These are phyloP conservation scores for Marchantia polymorpha DNA, from an alignment of 225 moss, liverwort and hornwort species.

Conservation along the genomic window DNA sequence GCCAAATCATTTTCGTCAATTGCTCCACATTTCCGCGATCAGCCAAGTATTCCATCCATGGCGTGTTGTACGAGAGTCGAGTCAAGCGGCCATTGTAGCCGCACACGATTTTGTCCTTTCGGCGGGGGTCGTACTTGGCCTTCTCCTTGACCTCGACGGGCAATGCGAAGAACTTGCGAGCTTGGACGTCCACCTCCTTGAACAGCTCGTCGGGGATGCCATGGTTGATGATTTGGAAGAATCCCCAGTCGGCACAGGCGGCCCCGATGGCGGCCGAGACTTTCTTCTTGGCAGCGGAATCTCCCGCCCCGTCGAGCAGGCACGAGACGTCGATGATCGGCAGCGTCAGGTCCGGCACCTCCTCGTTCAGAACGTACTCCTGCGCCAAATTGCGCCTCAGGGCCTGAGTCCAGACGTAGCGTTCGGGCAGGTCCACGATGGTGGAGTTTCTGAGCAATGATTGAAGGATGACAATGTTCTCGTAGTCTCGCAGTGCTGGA, in stretches of 20 bases:
- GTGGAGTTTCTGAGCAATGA: constrained; percentile 12
- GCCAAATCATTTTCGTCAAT: constrained; percentile 29
- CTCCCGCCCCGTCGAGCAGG: neutral
- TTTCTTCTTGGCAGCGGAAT: constrained; percentile 3
- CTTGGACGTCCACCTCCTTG: constrained; percentile 6
- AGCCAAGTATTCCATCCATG: constrained; percentile 31
- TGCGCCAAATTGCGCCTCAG: constrained; percentile 10
- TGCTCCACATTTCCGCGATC: constrained; percentile 11
- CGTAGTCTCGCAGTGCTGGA: constrained; percentile 4
- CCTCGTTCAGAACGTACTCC: neutral
- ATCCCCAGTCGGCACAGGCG: constrained; percentile 24
- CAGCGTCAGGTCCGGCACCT: neutral
- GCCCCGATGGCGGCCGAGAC: constrained; percentile 6
- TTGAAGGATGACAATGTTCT: constrained; percentile 12
- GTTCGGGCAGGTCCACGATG: constrained; percentile 8
- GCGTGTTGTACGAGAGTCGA: neutral
- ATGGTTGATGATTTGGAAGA: constrained; percentile 39
- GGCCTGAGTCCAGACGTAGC: constrained; percentile 19
- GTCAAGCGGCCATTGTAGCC: constrained; percentile 32
- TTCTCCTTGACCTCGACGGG: constrained; percentile 38
- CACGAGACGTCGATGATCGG: neutral
- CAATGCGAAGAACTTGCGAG: constrained; percentile 29
- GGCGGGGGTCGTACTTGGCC: neutral
- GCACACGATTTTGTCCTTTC: neutral
- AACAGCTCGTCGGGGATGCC: constrained; percentile 14